Evolutionary conservation across 305 asterid genomes (phyloP).

Genomic region (Lippia alba): DNA sequence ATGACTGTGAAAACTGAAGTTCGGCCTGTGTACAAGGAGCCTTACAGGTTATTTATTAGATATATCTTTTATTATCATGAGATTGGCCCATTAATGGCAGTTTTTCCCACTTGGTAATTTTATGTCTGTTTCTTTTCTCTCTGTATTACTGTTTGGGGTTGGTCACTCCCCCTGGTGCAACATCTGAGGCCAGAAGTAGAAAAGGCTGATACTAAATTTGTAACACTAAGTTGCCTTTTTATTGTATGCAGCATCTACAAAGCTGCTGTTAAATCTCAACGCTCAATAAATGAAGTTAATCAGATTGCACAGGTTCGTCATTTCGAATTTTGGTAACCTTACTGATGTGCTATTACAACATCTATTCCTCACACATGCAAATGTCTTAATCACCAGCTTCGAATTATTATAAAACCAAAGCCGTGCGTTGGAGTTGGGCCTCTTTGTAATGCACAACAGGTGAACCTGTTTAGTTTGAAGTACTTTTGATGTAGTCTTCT

Average conservation of each 20-base stretch:
- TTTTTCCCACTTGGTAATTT: not conserved
- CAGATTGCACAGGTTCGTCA: constrained; percentile 84
- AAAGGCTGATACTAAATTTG: not conserved
- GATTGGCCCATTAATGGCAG: constrained; percentile 7
- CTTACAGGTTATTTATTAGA: constrained; percentile 67
- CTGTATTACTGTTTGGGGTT: not conserved
- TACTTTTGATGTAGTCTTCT: constrained; percentile 1
- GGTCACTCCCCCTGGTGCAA: constrained; percentile 13
- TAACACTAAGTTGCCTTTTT: constrained; percentile 23
- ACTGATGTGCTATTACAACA: constrained; percentile 25
- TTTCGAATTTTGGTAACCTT: constrained; percentile 34
- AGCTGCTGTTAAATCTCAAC: constrained; percentile 71
- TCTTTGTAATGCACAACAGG: constrained; percentile 88
- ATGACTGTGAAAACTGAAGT: constrained; percentile 80
- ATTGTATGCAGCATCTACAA: constrained; percentile 73
- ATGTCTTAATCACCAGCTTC: constrained; percentile 64
- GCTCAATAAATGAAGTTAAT: constrained; percentile 87
- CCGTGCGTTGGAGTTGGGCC: constrained; percentile 88
- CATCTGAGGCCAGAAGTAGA: constrained; percentile 11
- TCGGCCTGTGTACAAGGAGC: constrained; percentile 84
- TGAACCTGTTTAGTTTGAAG: constrained; percentile 35
- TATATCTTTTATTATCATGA: constrained; percentile 15
- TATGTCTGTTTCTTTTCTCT: constrained; percentile 9
- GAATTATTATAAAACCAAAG: constrained; percentile 86
- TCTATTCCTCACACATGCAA: constrained; percentile 35